Evolutionary conservation across 768 basidiomycete genomes (phyloP).

Genomic region (Lepiota brunneoincarnata): DNA sequence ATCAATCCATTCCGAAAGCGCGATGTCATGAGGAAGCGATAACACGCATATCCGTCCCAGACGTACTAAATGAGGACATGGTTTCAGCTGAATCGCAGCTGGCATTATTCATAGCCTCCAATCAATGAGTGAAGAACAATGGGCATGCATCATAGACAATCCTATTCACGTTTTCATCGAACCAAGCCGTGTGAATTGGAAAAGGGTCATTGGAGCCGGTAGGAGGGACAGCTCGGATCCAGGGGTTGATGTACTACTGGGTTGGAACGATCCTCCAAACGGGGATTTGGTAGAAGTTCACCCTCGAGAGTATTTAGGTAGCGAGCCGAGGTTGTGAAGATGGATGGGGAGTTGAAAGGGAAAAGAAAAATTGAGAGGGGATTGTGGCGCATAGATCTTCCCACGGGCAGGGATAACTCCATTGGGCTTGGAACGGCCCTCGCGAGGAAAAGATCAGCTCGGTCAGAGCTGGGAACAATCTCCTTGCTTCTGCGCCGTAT

Average conservation of each 20-base stretch:
- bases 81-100: neutral
- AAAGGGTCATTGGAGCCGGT: too few relatives aligned
- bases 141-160: too few relatives aligned
- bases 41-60: too few relatives aligned
- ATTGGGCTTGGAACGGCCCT: neutral
- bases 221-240: too few relatives aligned
- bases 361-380: neutral
- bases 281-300: too few relatives aligned
- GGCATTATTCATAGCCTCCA: slow-evolving; percentile 1
- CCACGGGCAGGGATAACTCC: neutral
- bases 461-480: neutral
- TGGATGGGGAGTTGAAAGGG: neutral
- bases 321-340: too few relatives aligned
- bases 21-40: neutral
- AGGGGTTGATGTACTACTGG: too few relatives aligned
- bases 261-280: too few relatives aligned
- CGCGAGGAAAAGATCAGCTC: neutral
- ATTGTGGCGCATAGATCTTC: neutral
- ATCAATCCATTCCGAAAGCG: neutral
- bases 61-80: neutral
- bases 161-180: too few relatives aligned
- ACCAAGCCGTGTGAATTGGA: too few relatives aligned
- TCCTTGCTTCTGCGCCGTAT: neutral
- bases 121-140: neutral
- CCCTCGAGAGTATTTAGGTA: too few relatives aligned